A percentile compares a stretch with the other conserved stretches of the same genome.
phyloP scores from a whole-genome alignment of 441 rosid genomes.

The Omphalea diandra region DNA sequence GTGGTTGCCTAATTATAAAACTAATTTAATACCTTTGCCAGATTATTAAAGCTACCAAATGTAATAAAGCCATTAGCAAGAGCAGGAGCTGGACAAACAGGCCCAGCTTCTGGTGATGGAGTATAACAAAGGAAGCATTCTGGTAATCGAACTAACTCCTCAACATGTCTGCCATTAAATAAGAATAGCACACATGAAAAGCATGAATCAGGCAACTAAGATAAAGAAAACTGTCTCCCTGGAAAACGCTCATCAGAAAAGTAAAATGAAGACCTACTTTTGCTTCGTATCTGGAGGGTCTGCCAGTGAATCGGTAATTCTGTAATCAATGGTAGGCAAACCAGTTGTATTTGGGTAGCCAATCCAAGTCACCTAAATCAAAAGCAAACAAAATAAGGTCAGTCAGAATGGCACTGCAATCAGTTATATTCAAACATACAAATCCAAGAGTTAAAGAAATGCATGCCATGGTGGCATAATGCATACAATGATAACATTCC shows the following conservation, averaged over 20 bases:
- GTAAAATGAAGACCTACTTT: conserved; percentile 51
- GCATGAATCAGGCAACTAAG: background rate
- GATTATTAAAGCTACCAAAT: conserved; percentile 98
- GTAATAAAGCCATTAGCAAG: conserved; percentile 91
- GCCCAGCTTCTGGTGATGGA: conserved; percentile 98
- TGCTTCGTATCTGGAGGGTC: conserved; percentile 82
- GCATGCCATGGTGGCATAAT: background rate
- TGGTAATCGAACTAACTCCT: conserved; percentile 88
- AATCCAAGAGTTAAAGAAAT: background rate
- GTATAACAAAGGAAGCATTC: conserved; percentile 95
- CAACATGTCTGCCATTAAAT: conserved; percentile 67
- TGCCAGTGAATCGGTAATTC: conserved; percentile 88
- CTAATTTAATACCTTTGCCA: conserved; percentile 78
- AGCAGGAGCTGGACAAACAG: conserved; percentile 81
- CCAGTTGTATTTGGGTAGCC: conserved; percentile 99
- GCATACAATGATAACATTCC: background rate
- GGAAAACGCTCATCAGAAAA: background rate
- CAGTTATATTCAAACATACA: background rate
- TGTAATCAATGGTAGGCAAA: conserved; percentile 90
- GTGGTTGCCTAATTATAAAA: background rate
- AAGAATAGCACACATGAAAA: conserved; percentile 3
- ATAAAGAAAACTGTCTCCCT: background rate
- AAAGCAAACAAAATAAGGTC: conserved; percentile 12
- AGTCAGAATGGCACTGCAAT: background rate
- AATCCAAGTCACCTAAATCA: conserved; percentile 91